Base-by-base conservation (phyloP, 192 early-diverging fungal genomes). In the Phlyctochytrium bullatum region DNA sequence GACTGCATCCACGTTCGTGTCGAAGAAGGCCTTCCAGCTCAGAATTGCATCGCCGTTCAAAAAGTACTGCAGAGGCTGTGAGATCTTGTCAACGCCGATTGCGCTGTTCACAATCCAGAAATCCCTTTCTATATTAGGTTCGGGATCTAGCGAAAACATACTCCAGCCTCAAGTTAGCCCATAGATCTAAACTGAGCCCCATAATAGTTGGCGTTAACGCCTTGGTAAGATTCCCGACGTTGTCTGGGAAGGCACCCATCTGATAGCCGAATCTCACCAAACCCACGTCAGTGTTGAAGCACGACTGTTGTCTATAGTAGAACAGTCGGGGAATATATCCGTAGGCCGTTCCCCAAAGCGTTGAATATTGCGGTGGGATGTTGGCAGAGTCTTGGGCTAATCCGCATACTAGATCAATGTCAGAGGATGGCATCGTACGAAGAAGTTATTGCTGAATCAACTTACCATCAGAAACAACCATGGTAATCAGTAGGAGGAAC, bases 391-490 rank as follows among this genome's bases (percentile, higher is more conserved):
- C 54, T 10, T 57, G 12, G 54, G 27, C 20, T 20, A 28, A 10
- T 27, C 25, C 12, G 54, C 54, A 57, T 10, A 28, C 54, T 57
- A 27, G 27, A 28, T 10, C 14, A 57, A 24, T 25, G 54, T 25
- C 14, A 20, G 10, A 57, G 54, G 10, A 24, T 57, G 10, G 12
- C 6, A 28, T 6, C 12, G 16, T 57, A 6, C 54, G 27, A 25
- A 27, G 12, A n/a, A n/a, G n/a, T n/a, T n/a, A n/a, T n/a, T n/a
- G n/a, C n/a, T n/a, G n/a, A 28, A 6, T 28, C 6, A 14, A 28
- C 54, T 57, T 57, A 57, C 54, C 12, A 57, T 57, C 54, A 24
- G 12, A 10, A 6, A 57, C 6, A 57, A 57, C 27, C 16, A 57
- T 6, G 4, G 54, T 25, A 6, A 57, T 10, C 10, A 57, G 12